A percentile compares a stretch with the other conserved stretches of the same genome.
phyloP scores from a whole-genome alignment of 108 stramenopile species.

The Cyclostephanos invisitatus region DNA sequence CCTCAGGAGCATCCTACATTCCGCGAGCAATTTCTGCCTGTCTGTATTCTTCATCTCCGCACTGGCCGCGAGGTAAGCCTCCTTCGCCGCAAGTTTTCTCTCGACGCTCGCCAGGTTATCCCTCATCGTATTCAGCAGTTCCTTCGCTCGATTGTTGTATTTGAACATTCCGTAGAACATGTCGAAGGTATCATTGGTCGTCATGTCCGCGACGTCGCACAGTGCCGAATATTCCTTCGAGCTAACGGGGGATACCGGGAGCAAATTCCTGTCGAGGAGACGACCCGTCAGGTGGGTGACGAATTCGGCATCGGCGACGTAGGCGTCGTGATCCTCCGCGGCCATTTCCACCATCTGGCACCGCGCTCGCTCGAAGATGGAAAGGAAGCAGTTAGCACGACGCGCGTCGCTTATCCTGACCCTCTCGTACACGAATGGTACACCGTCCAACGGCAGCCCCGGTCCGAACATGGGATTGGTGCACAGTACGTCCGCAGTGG shows the following conservation, averaged over 20 bases:
- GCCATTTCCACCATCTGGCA: conserved; percentile 94
- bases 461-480: conserved; percentile 96
- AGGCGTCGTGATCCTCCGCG: conserved; percentile 87
- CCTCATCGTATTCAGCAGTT: conserved; percentile 70
- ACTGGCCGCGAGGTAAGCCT: conserved; percentile 91
- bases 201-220: conserved; percentile 89
- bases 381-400: conserved; percentile 83
- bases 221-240: conserved; percentile 91
- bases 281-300: conserved; percentile 94
- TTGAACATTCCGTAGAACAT: conserved; percentile 96
- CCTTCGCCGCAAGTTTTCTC: conserved; percentile 91
- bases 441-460: conserved; percentile 78
- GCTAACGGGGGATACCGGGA: conserved; percentile 88
- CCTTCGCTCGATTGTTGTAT: conserved; percentile 83
- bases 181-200: conserved; percentile 89
- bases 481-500: conserved; percentile 87
- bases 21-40: conserved; percentile 85
- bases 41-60: conserved; percentile 90
- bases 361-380: conserved; percentile 86
- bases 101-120: conserved; percentile 92
- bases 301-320: conserved; percentile 94
- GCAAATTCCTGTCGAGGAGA: conserved; percentile 77
- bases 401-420: conserved; percentile 72
- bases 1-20: conserved; percentile 82
- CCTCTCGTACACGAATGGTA: conserved; percentile 91